Evolutionary conservation across 2,329 filamentous ascomycete species (phyloP).

Genomic region (Fusarium staphyleae): DNA sequence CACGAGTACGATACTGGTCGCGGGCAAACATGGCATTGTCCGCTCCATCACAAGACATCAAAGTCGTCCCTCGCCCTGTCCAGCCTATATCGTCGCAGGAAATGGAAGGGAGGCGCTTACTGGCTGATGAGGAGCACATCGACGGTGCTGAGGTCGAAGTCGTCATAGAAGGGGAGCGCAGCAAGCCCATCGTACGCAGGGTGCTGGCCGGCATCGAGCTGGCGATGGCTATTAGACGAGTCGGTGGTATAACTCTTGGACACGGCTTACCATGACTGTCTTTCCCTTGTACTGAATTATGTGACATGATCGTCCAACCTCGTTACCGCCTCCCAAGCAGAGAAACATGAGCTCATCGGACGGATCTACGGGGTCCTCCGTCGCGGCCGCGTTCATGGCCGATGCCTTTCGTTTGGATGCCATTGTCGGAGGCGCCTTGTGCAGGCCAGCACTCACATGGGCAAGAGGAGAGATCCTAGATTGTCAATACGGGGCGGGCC

Average conservation of each 20-base stretch:
- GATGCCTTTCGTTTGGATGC: slow-evolving; percentile 91
- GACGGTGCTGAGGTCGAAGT: slow-evolving; percentile 96
- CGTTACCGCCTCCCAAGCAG: slow-evolving; percentile 92
- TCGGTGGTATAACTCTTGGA: slow-evolving; percentile 5
- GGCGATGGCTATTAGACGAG: slow-evolving; percentile 31
- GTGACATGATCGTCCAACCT: slow-evolving; percentile 96
- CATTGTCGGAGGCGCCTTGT: slow-evolving; percentile 61
- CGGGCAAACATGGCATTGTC: slow-evolving; percentile 19
- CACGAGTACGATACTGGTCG: slow-evolving; percentile 29
- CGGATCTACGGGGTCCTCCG: slow-evolving; percentile 89
- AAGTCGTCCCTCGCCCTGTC: slow-evolving; percentile 42
- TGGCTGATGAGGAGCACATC: slow-evolving; percentile 98
- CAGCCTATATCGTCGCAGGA: slow-evolving; percentile 38
- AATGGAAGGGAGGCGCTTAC: slow-evolving; percentile 67
- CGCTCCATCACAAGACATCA: slow-evolving; percentile 41
- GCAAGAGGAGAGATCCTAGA: slow-evolving; percentile 12
- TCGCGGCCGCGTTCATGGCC: slow-evolving; percentile 69
- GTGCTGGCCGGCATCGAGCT: slow-evolving; percentile 98
- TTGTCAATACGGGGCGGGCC: slow-evolving; percentile 21
- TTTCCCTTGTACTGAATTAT: slow-evolving; percentile 99
- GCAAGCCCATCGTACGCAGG: slow-evolving; percentile 95
- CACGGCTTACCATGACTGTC: slow-evolving; percentile 83
- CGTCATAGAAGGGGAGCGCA: slow-evolving; percentile 95
- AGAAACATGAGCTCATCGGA: slow-evolving; percentile 94
- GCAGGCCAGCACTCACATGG: slow-evolving; percentile 31